Percentiles rank a stretch among this genome's conserved stretches.
These are phyloP conservation scores for Leonotis leonurus DNA, from an alignment of 257 asterid genomes.

Conservation along the genomic window DNA sequence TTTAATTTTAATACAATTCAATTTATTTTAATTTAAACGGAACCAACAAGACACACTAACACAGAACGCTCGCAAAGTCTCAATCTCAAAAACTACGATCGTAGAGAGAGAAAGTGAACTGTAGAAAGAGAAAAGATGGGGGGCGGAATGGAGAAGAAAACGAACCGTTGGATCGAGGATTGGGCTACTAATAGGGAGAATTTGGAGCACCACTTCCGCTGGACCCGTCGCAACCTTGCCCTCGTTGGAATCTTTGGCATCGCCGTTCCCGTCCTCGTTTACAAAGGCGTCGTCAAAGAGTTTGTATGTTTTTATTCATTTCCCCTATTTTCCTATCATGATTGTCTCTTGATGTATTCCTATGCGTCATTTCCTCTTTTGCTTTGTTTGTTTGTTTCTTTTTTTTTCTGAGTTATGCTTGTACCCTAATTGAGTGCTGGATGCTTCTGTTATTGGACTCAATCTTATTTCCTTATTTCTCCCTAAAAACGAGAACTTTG, in stretches of 20 bases:
- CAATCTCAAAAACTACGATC: no score
- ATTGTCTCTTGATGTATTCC: neutral
- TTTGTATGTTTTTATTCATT: conserved; percentile 38
- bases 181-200: conserved; percentile 81
- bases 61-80: no score
- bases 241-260: conserved; percentile 80
- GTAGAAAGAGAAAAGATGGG: conserved; percentile 50
- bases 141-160: conserved; percentile 85
- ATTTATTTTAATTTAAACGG: no score
- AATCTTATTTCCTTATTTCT: no score
- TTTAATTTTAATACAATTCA: no score
- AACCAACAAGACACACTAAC: no score
- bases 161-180: conserved; percentile 85
- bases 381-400: no score
- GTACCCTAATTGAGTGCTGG: no score
- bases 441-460: no score
- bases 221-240: conserved; percentile 86
- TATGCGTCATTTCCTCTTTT: no score
- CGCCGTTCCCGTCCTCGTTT: conserved; percentile 67
- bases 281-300: conserved; percentile 84
- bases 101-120: conserved; percentile 12
- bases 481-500: no score
- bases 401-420: no score
- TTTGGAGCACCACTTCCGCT: conserved; percentile 79
- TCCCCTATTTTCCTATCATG: neutral